Evolutionary conservation across 768 basidiomycete species (phyloP).

Genomic region (Mycena indigotica): DNA sequence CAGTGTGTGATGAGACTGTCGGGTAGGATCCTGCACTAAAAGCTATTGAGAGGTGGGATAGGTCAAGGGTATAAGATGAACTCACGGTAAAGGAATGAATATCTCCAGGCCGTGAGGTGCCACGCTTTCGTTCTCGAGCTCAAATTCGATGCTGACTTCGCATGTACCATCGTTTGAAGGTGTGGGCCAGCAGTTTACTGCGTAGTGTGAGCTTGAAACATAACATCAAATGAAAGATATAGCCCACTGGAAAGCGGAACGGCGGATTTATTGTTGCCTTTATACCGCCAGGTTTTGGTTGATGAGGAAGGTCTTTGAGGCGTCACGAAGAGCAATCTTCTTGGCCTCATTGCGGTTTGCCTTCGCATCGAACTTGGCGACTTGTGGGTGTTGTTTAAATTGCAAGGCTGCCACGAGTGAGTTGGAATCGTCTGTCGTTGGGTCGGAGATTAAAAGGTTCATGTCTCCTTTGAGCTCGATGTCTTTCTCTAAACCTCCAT

Average conservation of each 20-base stretch:
- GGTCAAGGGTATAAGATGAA: not conserved
- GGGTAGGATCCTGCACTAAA: conserved; percentile 82
- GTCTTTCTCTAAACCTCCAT: conserved; percentile 80
- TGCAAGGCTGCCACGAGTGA: conserved; percentile 55
- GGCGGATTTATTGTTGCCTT: conserved; percentile 86
- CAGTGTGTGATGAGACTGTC: conserved; percentile 73
- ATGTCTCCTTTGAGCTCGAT: conserved; percentile 95
- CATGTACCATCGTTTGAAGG: conserved; percentile 89
- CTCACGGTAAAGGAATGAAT: conserved; percentile 88
- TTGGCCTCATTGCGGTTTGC: conserved; percentile 17
- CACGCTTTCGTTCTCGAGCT: conserved; percentile 83
- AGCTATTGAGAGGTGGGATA: not conserved
- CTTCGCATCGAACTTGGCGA: conserved; percentile 68
- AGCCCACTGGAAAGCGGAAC: conserved; percentile 84
- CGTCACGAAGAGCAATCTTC: conserved; percentile 44
- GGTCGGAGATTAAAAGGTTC: conserved; percentile 84
- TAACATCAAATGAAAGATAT: not conserved
- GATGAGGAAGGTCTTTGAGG: conserved; percentile 82
- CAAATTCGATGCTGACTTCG: conserved; percentile 96
- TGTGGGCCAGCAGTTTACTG: conserved; percentile 97
- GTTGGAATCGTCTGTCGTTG: conserved; percentile 58
- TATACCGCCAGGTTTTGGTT: conserved; percentile 85
- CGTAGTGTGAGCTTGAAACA: conserved; percentile 2
- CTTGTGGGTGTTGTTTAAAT: conserved; percentile 97
- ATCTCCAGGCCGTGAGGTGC: conserved; percentile 84